A percentile compares a stretch with the other conserved stretches of the same genome.
phyloP scores from a whole-genome alignment of 2,329 filamentous ascomycete genomes.

The Colletotrichum sidae region DNA sequence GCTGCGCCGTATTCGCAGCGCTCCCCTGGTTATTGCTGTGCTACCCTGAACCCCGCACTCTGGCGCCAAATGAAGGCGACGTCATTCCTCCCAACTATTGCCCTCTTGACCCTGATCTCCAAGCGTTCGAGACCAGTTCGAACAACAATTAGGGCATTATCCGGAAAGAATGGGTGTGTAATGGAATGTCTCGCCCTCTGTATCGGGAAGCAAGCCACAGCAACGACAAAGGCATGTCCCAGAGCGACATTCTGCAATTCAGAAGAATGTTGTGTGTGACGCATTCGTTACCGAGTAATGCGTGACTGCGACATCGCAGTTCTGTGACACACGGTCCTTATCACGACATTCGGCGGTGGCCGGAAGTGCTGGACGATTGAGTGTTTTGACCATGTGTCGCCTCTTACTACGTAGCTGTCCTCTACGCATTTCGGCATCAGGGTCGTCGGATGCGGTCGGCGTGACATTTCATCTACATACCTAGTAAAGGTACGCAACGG shows the following conservation, averaged over 20 bases:
- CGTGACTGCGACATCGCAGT: constrained; percentile 23
- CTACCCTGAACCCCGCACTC: constrained; percentile 16
- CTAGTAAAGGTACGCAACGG: too few species aligned
- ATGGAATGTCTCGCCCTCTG: constrained; percentile 4
- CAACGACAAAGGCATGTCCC: background rate
- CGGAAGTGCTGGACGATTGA: too few species aligned
- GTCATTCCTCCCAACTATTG: constrained; percentile 26
- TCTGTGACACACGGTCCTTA: constrained; percentile 6
- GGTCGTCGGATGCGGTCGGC: background rate
- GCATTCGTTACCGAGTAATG: constrained; percentile 17
- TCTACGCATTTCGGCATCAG: too few species aligned
- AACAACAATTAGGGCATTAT: constrained; percentile 5
- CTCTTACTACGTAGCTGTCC: too few species aligned
- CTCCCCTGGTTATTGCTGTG: constrained; percentile 10
- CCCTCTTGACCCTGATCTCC: constrained; percentile 19
- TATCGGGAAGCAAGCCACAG: constrained; percentile 18
- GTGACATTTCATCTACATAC: constrained; percentile 10
- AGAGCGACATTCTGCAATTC: too few species aligned
- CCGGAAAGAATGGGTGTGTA: constrained; percentile 11
- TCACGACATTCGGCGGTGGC: constrained; percentile 1
- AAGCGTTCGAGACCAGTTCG: constrained; percentile 6
- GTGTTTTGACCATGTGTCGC: too few species aligned
- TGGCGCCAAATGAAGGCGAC: constrained; percentile 18
- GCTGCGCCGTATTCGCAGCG: background rate
- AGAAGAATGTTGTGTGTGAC: background rate